Conservation (phyloP, 495 filamentous ascomycete species). For the Podospora conica region DNA sequence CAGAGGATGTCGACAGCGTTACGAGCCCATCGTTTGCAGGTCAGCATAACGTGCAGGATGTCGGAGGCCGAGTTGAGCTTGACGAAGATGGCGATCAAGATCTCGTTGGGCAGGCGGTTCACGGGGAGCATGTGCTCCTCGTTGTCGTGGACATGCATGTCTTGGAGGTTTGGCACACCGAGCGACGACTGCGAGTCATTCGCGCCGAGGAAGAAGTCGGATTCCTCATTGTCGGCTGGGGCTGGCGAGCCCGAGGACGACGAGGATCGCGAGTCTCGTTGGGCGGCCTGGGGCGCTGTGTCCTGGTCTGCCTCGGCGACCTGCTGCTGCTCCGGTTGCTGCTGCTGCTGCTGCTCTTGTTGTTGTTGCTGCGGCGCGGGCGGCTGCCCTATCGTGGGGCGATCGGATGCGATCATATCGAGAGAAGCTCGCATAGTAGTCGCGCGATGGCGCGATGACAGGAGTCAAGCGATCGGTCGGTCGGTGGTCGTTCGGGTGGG, state of each 20-base stretch:
- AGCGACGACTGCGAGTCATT: conserved; percentile 92
- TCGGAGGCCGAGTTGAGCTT: conserved; percentile 71
- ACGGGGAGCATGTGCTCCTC: conserved; percentile 63
- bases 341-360: not conserved
- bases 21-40: conserved; percentile 84
- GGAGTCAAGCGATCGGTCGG: not conserved
- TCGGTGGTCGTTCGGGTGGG: conserved; percentile 20
- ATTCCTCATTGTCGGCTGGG: conserved; percentile 68
- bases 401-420: conserved; percentile 40
- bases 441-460: not conserved
- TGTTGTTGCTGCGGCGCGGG: not conserved
- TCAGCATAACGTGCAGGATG: conserved; percentile 81
- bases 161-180: conserved; percentile 67
- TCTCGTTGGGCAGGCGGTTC: conserved; percentile 81
- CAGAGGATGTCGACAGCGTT: conserved; percentile 91
- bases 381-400: not conserved
- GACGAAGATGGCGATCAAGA: conserved; percentile 86
- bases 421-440: conserved; percentile 32
- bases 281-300: conserved; percentile 7
- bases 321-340: not conserved
- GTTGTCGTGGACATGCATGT: conserved; percentile 56
- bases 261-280: conserved; percentile 43
- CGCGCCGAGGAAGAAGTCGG: conserved; percentile 78
- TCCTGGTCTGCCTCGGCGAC: conserved; percentile 13
- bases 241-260: conserved; percentile 82